A percentile compares a stretch with the other conserved stretches of the same genome.
phyloP scores from a whole-genome alignment of 2,329 filamentous ascomycete genomes.

The Aspergillus ruber region DNA sequence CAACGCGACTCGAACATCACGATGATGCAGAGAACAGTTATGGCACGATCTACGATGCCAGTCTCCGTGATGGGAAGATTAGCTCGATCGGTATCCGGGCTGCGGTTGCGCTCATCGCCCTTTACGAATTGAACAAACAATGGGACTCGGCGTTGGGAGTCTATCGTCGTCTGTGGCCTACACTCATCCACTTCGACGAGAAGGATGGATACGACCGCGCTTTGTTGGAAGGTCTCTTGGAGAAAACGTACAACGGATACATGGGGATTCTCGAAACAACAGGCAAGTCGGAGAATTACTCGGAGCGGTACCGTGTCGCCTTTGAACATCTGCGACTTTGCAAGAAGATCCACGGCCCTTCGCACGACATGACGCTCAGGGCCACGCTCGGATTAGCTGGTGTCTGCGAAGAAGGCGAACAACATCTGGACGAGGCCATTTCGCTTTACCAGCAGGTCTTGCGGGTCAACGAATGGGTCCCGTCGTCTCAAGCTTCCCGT shows the following conservation, averaged over 20 bases:
- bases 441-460: constrained; percentile 44
- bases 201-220: constrained; percentile 32
- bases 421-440: constrained; percentile 41
- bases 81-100: constrained; percentile 42
- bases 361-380: constrained; percentile 31
- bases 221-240: constrained; percentile 35
- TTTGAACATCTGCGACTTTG: constrained; percentile 46
- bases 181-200: constrained; percentile 37
- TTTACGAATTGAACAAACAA: constrained; percentile 41
- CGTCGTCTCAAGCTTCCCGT: constrained; percentile 24
- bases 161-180: constrained; percentile 44
- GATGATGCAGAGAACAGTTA: constrained; percentile 36
- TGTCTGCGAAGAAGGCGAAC: constrained; percentile 41
- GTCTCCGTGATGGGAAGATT: constrained; percentile 21
- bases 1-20: constrained; percentile 35
- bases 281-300: constrained; percentile 36
- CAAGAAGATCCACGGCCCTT: constrained; percentile 31
- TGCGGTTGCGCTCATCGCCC: constrained; percentile 37
- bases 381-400: constrained; percentile 37
- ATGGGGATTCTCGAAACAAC: constrained; percentile 42
- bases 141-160: constrained; percentile 44
- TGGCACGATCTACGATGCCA: constrained; percentile 39
- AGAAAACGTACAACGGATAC: constrained; percentile 45
- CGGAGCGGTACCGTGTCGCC: constrained; percentile 41
- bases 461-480: constrained; percentile 31